Base-by-base conservation (phyloP, 495 filamentous ascomycete genomes). In the Aspergillus biplanus region DNA sequence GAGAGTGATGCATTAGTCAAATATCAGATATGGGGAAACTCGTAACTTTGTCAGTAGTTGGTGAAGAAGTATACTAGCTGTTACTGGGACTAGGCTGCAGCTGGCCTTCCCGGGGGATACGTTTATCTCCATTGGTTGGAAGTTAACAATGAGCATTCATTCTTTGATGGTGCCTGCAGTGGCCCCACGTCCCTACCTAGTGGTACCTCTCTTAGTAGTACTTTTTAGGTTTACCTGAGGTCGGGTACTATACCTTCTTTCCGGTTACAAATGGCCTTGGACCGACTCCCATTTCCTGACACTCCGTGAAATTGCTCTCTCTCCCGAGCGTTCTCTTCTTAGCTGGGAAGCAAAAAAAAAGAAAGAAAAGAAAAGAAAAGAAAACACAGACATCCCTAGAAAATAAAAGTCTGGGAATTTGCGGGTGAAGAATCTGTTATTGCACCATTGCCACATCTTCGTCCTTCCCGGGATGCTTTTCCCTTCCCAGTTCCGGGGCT, bases 11-110 rank as follows among this genome's bases (percentile, higher is more conserved):
- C 7, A 42, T 39, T 39, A 21, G 34, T 16, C n/a, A 27, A 57
- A 37, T 13, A 57, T 21, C 6, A 57, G 34, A 44, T 44, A 57
- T 57, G 55, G 55, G 35, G 55, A 57, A 57, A 39, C 44, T 57
- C 55, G 54, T 57, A 57, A 39, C 33, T 57, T 57, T 57, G 55
- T 21, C 18, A 18, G n/a, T 44, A 21, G n/a, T 44, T 44, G 39
- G n/a, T 4, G 11, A 44, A 2, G 11, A 7, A 32, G 27, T 52
- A 52, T 21, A 15, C 49, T 4, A 33, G 49, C 18, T 11, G 11
- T 34, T 33, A 42, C n/a, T 57, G 11, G 55, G 33, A 18, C 16
- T 50, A 1, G 47, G 47, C 47, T 27, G 47, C 47, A 50, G 35
- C 34, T 31, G 55, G n/a, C 7, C 33, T 57, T 12, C 33, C 11